Evolutionary conservation across 495 filamentous ascomycete species (phyloP).

Genomic region (Penicillium robsamsonii): DNA sequence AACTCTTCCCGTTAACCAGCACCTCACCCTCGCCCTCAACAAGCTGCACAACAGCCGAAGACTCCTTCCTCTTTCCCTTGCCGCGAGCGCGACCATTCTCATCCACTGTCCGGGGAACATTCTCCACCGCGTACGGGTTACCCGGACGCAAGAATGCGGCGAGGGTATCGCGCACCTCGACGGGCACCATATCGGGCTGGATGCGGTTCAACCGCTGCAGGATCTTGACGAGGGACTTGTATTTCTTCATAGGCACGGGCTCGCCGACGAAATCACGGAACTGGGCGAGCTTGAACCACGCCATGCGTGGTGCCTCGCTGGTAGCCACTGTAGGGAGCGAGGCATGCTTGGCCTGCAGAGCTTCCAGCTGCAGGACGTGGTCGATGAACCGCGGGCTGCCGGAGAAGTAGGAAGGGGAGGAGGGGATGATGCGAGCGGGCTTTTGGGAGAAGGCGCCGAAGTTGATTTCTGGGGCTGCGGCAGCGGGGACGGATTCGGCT

Average conservation of each 20-base stretch:
- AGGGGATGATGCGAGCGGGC: conserved; percentile 71
- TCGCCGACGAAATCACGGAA: conserved; percentile 76
- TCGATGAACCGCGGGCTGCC: conserved; percentile 83
- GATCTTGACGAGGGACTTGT: conserved; percentile 68
- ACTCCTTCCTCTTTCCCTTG: conserved; percentile 80
- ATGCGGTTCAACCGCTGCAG: conserved; percentile 83
- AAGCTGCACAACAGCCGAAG: conserved; percentile 76
- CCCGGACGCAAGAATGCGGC: conserved; percentile 68
- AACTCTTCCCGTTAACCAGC: conserved; percentile 79
- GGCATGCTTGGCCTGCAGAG: conserved; percentile 65
- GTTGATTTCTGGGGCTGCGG: conserved; percentile 48
- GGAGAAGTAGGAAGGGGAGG: conserved; percentile 91
- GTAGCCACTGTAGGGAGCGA: conserved; percentile 64
- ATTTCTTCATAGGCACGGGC: conserved; percentile 73
- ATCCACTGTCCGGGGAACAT: conserved; percentile 61
- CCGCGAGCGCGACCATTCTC: conserved; percentile 71
- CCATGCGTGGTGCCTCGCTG: conserved; percentile 66
- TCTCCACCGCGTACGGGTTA: conserved; percentile 62
- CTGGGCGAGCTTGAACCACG: conserved; percentile 79
- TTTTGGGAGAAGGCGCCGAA: conserved; percentile 28
- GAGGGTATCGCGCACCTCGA: conserved; percentile 62
- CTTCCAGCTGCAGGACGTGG: conserved; percentile 68
- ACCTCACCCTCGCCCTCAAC: conserved; percentile 92
- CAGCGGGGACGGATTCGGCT: conserved; percentile 7
- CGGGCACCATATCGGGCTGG: conserved; percentile 72